These are phyloP conservation scores for Fremontodendron californicum DNA, from an alignment of 345 rosid species.

Conservation along the genomic window DNA sequence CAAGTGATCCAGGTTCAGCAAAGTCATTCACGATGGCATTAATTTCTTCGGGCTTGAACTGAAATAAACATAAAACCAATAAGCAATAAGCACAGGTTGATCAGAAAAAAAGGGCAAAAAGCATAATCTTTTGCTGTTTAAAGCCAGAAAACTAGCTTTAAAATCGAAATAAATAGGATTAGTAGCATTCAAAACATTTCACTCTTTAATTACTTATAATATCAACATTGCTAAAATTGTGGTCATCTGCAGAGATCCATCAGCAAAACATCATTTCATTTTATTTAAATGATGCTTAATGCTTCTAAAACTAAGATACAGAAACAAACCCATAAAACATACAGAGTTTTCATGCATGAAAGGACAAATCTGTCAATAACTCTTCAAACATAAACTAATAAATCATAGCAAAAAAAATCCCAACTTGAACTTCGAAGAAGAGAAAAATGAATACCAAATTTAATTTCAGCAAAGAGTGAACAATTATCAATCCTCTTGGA, in stretches of 20 bases:
- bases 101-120: background rate
- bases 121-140: background rate
- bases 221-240: background rate
- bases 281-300: background rate
- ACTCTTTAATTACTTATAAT: background rate
- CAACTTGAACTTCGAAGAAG: background rate
- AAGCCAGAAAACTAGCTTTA: background rate
- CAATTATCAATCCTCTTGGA: background rate
- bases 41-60: slow-evolving; percentile 70
- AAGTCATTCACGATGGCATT: no score
- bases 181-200: background rate
- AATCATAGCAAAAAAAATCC: background rate
- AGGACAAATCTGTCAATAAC: background rate
- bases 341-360: background rate
- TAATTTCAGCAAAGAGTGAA: background rate
- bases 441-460: background rate
- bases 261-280: background rate
- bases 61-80: slow-evolving; percentile 22
- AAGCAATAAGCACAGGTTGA: background rate
- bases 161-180: background rate
- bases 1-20: no score
- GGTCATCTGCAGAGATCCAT: background rate
- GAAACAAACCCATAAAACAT: background rate
- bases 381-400: background rate
- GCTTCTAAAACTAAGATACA: background rate